Percentiles rank a stretch among this genome's conserved stretches.
phyloP scores from a whole-genome alignment of 2,329 filamentous ascomycete species.

The Zopfia rhizophila region DNA sequence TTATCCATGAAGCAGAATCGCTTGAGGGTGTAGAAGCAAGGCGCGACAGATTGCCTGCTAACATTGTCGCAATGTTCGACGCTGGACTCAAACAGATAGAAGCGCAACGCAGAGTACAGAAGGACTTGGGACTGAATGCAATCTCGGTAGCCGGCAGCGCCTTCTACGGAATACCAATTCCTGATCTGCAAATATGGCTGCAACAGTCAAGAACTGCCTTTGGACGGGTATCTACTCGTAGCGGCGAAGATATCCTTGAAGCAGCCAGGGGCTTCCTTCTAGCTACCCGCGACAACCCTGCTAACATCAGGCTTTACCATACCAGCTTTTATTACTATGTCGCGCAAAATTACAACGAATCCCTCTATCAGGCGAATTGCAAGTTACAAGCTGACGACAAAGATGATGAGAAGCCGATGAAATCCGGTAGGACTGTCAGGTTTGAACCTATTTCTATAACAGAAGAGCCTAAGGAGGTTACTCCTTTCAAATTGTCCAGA shows the following conservation, averaged over 20 bases:
- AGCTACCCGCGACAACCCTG: conserved; percentile 11
- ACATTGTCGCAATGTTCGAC: conserved; percentile 31
- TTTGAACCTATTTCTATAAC: conserved; percentile 18
- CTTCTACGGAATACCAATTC: conserved; percentile 17
- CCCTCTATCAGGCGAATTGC: conserved; percentile 18
- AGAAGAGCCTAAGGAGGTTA: conserved; percentile 15
- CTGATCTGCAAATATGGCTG: conserved; percentile 13
- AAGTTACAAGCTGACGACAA: too few relatives aligned
- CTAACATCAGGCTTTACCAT: conserved; percentile 18
- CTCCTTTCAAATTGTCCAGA: conserved; percentile 14
- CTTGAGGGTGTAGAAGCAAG: conserved; percentile 17
- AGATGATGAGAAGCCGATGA: too few relatives aligned
- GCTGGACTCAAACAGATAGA: conserved; percentile 23
- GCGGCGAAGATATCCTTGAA: conserved; percentile 32
- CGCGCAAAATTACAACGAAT: conserved; percentile 20
- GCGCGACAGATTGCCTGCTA: conserved; percentile 27
- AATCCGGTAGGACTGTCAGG: too few relatives aligned
- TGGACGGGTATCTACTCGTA: conserved; percentile 8
- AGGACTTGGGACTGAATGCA: conserved; percentile 24
- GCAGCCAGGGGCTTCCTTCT: conserved; percentile 26
- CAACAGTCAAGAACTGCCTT: conserved; percentile 1
- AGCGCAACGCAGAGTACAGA: conserved; percentile 7
- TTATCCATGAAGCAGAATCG: conserved; percentile 23
- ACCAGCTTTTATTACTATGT: conserved; percentile 25
- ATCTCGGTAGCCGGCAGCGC: conserved; percentile 17